phyloP scores from a whole-genome alignment of 2,329 filamentous ascomycete genomes.

The Knufia petricola region DNA sequence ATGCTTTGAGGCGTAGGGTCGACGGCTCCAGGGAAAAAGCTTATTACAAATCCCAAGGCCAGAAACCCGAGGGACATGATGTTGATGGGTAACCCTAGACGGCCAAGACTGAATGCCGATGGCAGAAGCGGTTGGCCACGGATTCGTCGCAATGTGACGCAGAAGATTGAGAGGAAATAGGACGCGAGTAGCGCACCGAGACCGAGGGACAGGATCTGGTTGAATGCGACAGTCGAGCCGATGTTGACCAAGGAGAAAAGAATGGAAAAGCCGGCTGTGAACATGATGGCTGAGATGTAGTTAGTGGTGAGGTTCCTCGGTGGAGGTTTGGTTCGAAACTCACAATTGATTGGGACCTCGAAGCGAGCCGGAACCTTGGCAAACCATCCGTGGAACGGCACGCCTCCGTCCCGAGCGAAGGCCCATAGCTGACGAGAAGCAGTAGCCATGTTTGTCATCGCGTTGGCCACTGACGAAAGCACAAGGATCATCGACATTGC shows the following conservation, averaged over 20 bases:
- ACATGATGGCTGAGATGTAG: constrained; percentile 22
- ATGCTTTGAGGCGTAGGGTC: constrained; percentile 15
- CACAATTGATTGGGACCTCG: constrained; percentile 13
- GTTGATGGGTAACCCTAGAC: constrained; percentile 32
- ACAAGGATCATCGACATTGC: constrained; percentile 27
- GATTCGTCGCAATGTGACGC: constrained; percentile 29
- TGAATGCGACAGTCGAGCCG: constrained; percentile 30
- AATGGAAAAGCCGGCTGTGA: constrained; percentile 37
- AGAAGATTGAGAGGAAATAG: constrained; percentile 30
- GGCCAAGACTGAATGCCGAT: constrained; percentile 30
- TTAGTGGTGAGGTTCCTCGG: not conserved
- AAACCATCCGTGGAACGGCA: constrained; percentile 26
- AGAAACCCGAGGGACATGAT: constrained; percentile 23
- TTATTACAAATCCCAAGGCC: constrained; percentile 16
- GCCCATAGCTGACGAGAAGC: constrained; percentile 29
- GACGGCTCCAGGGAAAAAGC: constrained; percentile 21
- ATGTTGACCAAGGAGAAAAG: constrained; percentile 30
- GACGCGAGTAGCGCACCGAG: constrained; percentile 31
- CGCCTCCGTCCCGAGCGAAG: constrained; percentile 33
- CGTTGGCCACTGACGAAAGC: constrained; percentile 21
- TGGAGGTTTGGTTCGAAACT: not conserved
- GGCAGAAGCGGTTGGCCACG: constrained; percentile 26
- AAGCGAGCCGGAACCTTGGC: constrained; percentile 6
- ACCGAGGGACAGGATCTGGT: constrained; percentile 32
- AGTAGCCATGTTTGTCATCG: constrained; percentile 29